Percentiles rank a stretch among this genome's conserved stretches.
These are phyloP conservation scores for Eremochloa ophiuroides DNA, from an alignment of 176 grass and related monocot species.

Conservation along the genomic window DNA sequence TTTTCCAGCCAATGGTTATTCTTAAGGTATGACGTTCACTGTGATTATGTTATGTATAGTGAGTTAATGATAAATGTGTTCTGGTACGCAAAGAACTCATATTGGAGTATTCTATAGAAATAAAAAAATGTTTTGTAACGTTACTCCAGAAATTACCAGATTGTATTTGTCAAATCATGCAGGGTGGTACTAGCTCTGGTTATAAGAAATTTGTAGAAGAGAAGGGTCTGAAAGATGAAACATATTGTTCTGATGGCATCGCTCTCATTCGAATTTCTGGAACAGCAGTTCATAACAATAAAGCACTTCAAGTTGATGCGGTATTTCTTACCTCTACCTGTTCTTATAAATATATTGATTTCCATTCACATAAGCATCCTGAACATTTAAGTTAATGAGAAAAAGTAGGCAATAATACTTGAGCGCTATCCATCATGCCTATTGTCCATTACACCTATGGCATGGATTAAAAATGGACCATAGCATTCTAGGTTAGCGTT, in stretches of 20 bases:
- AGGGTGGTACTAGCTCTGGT: conserved; percentile 78
- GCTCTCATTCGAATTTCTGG: conserved; percentile 74
- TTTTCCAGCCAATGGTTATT: conserved; percentile 93
- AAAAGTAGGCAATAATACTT: neutral
- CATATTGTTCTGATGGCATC: conserved; percentile 58
- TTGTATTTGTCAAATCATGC: conserved; percentile 22
- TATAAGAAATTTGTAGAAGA: conserved; percentile 72
- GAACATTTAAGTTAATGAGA: neutral
- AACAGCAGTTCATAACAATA: conserved; percentile 75
- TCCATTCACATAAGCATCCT: neutral
- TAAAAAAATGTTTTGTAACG: conserved; percentile 3
- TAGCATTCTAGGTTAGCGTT: neutral
- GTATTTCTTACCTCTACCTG: conserved; percentile 40
- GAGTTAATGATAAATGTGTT: neutral
- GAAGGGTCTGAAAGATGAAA: conserved; percentile 70
- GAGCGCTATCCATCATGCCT: neutral
- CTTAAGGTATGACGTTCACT: conserved; percentile 60
- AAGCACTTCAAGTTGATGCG: conserved; percentile 83
- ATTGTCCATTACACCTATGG: neutral
- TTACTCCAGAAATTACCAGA: neutral
- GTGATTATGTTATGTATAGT: neutral
- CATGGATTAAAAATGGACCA: neutral
- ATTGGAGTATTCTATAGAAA: neutral
- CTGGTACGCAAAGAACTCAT: neutral
- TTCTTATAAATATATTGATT: neutral